Evolutionary conservation across 2,329 filamentous ascomycete genomes (phyloP), one percentile per base, ranked within the genome.

Genomic region (Corinectria fuckeliana): DNA sequence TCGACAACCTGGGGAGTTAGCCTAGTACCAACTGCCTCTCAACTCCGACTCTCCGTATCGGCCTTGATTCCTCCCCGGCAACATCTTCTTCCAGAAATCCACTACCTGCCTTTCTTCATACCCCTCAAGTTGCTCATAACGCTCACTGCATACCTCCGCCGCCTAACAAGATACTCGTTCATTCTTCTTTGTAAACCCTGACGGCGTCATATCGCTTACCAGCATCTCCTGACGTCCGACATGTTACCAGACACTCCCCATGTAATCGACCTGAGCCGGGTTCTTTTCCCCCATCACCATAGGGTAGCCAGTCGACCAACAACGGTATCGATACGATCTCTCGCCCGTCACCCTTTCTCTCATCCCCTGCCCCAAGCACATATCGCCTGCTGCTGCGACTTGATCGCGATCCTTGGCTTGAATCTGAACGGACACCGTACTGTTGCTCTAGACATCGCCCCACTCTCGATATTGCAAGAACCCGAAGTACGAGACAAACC

Each of bases 351-450:
- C 23, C 8, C 11, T n/a, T 18, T 32, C 26, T 6, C 18, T 18
- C 14, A 32, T 41, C 36, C 38, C 38, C 42, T 47, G 44, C 56
- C 42, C 48, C 50, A 49, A 50, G n/a, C 25, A 32, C 28, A 14
- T n/a, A 23, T 20, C 16, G 14, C 7, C 44, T 8, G 25, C 16
- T 41, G n/a, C 42, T 18, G 8, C 16, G n/a, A 18, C 8, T 18
- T 50, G 28, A 34, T n/a, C 36, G 28, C 18, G 50, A 36, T 41
- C 20, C 16, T 25, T 39, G 36, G 28, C 14, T 14, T 20, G 34
- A 38, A 30, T n/a, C 18, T 28, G 30, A 26, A 48, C 45, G 25
- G 42, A 26, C 25, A 28, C 23, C 18, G 42, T 28, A n/a, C 50
- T 26, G 36, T 20, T 30, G 18, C 28, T 32, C 42, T 32, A 14